Percentiles rank a stretch among this genome's conserved stretches.
Evolutionary conservation across 2,329 filamentous ascomycete species (phyloP).

Genomic region (Monilinia fructigena): DNA sequence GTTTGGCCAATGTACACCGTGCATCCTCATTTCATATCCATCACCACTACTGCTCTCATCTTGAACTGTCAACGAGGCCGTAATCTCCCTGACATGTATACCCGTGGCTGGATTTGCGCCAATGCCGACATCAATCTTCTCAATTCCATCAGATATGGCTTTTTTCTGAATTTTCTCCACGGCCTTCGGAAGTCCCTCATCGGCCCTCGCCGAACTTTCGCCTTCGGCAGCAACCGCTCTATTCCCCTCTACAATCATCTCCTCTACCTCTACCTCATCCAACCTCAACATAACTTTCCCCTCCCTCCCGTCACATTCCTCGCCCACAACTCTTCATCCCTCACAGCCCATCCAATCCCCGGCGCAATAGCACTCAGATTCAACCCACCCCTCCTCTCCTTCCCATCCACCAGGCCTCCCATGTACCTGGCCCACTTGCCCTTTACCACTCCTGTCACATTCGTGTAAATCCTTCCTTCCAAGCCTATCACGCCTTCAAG

Average conservation of each 20-base stretch:
- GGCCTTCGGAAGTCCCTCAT: not conserved
- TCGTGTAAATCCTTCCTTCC: slow-evolving; percentile 37
- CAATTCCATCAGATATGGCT: slow-evolving; percentile 16
- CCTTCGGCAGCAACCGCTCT: slow-evolving; percentile 22
- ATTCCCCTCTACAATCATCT: slow-evolving; percentile 23
- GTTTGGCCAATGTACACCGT: slow-evolving; percentile 83
- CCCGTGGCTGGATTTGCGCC: slow-evolving; percentile 39
- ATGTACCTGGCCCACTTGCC: slow-evolving; percentile 38
- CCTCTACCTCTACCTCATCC: slow-evolving; percentile 45
- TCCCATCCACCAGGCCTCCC: slow-evolving; percentile 30
- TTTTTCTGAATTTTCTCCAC: not conserved
- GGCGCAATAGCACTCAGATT: slow-evolving; percentile 67
- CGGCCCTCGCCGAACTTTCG: not conserved
- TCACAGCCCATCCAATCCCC: slow-evolving; percentile 60
- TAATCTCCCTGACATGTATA: slow-evolving; percentile 60
- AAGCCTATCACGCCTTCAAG: slow-evolving; percentile 22
- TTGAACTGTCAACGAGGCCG: slow-evolving; percentile 68
- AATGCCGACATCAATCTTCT: slow-evolving; percentile 2
- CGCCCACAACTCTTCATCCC: slow-evolving; percentile 59
- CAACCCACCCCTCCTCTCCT: slow-evolving; percentile 44
- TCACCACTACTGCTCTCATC: slow-evolving; percentile 68
- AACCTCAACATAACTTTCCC: slow-evolving; percentile 71
- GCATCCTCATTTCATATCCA: slow-evolving; percentile 75
- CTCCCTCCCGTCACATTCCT: slow-evolving; percentile 72
- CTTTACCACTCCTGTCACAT: slow-evolving; percentile 40